Conservation (phyloP, 768 basidiomycete species). For the Coprinopsis marcescibilis region DNA sequence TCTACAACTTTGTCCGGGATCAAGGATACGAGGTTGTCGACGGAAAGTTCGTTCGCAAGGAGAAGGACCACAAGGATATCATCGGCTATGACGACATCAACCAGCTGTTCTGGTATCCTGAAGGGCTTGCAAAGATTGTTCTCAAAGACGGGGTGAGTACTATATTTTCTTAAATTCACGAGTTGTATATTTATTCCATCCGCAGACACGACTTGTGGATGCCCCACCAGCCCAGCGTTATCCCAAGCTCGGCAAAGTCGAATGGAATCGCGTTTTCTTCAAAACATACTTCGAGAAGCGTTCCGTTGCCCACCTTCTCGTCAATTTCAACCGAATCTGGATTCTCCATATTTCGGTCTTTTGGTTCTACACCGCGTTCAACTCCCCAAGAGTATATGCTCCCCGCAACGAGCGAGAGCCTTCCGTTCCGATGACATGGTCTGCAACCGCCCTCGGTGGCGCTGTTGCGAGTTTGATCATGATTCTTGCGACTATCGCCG, state of each 20-base stretch:
- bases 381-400: conserved; percentile 89
- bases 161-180: conserved; percentile 3
- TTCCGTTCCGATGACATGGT: conserved; percentile 90
- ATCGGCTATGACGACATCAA: conserved; percentile 99
- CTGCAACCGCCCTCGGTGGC: conserved; percentile 92
- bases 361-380: conserved; percentile 98
- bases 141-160: conserved; percentile 73
- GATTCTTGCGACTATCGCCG: conserved; percentile 88
- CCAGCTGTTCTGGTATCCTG: conserved; percentile 99
- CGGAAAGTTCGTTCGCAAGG: conserved; percentile 89
- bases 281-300: conserved; percentile 99
- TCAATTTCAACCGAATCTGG: conserved; percentile 99
- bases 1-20: conserved; percentile 94
- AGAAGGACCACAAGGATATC: conserved; percentile 91
- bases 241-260: conserved; percentile 84
- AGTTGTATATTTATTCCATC: conserved; percentile 4
- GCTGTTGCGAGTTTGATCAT: conserved; percentile 91
- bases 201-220: conserved; percentile 86
- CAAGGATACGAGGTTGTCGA: conserved; percentile 96
- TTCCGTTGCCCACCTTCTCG: conserved; percentile 85
- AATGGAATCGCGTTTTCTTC: conserved; percentile 96
- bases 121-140: conserved; percentile 90
- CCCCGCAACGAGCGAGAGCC: conserved; percentile 60
- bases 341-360: conserved; percentile 89
- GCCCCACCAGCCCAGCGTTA: conserved; percentile 89